phyloP scores from a whole-genome alignment of 2,329 filamentous ascomycete genomes.

The Sphaerulina vaccinii region DNA sequence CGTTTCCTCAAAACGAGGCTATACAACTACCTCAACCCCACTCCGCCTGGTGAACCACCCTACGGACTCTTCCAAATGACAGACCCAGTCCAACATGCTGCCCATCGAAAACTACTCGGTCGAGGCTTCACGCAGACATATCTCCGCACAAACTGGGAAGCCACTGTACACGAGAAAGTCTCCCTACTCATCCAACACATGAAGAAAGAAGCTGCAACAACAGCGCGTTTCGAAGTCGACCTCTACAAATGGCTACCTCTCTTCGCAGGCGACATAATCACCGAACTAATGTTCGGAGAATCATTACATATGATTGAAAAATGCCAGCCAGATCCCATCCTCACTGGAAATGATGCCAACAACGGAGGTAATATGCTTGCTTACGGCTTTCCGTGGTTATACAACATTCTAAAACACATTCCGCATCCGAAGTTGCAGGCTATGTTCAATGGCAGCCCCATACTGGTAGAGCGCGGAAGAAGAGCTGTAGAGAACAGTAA shows the following conservation, averaged over 20 bases:
- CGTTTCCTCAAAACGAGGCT: slow-evolving; percentile 30
- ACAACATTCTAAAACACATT: slow-evolving; percentile 11
- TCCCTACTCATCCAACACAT: slow-evolving; percentile 36
- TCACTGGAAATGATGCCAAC: slow-evolving; percentile 1
- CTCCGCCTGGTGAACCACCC: slow-evolving; percentile 13
- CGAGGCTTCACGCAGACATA: slow-evolving; percentile 36
- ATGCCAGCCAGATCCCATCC: slow-evolving; percentile 22
- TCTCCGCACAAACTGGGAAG: slow-evolving; percentile 38
- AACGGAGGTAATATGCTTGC: slow-evolving; percentile 8
- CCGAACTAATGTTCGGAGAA: slow-evolving; percentile 40
- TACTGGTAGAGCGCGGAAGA: slow-evolving; percentile 2
- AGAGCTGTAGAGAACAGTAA: slow-evolving; percentile 14
- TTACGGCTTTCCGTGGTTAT: slow-evolving; percentile 13
- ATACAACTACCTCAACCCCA: slow-evolving; percentile 28
- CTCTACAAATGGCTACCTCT: slow-evolving; percentile 41
- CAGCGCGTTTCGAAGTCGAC: slow-evolving; percentile 38
- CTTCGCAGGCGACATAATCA: slow-evolving; percentile 41
- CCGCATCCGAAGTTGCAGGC: slow-evolving; percentile 9
- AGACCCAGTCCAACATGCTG: slow-evolving; percentile 37
- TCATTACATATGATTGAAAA: slow-evolving; percentile 39
- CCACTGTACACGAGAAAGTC: slow-evolving; percentile 35
- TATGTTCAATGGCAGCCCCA: not conserved
- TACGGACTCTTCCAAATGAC: slow-evolving; percentile 39
- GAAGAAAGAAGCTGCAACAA: slow-evolving; percentile 25
- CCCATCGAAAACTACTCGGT: slow-evolving; percentile 37